Percentiles rank a stretch among this genome's conserved stretches.
Evolutionary conservation across 805 yeast species (phyloP).

Genomic region (Schizosaccharomyces lindneri): DNA sequence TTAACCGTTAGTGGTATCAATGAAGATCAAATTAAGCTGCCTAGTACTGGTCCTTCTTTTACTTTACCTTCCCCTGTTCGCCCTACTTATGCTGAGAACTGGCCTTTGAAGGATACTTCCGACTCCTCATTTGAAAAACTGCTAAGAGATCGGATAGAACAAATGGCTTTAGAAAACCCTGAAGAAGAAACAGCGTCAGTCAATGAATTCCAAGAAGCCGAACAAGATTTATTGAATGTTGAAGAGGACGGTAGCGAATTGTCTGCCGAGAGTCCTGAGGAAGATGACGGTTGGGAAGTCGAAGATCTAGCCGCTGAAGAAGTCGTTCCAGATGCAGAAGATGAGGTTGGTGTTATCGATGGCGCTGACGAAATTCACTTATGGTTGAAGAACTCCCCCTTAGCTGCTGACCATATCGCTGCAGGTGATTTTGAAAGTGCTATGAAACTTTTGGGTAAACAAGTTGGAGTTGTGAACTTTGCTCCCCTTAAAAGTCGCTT

Average conservation of each 20-base stretch:
- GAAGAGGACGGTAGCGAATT: constrained; percentile 8
- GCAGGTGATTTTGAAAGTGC: constrained; percentile 94
- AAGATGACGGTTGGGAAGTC: constrained; percentile 12
- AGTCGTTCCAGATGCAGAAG: constrained; percentile 27
- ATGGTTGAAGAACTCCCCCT: constrained; percentile 75
- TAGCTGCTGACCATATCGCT: constrained; percentile 82
- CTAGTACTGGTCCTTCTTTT: constrained; percentile 20
- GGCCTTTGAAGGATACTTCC: constrained; percentile 62
- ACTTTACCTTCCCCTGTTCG: constrained; percentile 24
- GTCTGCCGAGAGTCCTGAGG: constrained; percentile 6
- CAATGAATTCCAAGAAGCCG: constrained; percentile 4
- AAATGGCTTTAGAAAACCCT: constrained; percentile 27
- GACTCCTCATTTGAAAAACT: constrained; percentile 72
- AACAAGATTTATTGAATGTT: constrained; percentile 5
- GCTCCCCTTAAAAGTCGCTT: constrained; percentile 71
- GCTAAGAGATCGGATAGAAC: constrained; percentile 50
- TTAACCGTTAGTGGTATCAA: constrained; percentile 43
- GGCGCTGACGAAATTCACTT: constrained; percentile 32
- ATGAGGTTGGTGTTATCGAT: constrained; percentile 25
- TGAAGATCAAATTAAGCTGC: constrained; percentile 38
- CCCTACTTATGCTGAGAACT: constrained; percentile 26
- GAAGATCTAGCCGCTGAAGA: constrained; percentile 21
- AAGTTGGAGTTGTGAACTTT: constrained; percentile 63
- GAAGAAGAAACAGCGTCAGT: constrained; percentile 8
- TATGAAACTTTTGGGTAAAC: constrained; percentile 73